These are phyloP conservation scores for Cyclotella atomus DNA, from an alignment of 108 stramenopile genomes.

Conservation along the genomic window DNA sequence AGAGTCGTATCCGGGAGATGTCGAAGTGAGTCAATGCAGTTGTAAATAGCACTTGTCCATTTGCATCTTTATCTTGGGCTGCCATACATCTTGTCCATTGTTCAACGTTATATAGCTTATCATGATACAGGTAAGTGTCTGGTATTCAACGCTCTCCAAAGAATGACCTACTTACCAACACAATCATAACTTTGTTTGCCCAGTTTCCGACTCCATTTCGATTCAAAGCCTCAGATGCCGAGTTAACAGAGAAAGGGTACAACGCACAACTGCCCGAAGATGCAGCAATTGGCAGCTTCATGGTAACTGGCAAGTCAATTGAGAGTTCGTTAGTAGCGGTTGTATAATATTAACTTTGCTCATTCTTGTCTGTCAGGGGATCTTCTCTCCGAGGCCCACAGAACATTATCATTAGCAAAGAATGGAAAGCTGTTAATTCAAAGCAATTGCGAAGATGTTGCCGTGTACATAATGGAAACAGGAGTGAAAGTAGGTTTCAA, in stretches of 20 bases:
- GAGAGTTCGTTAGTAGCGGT: too few species aligned
- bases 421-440: slow-evolving; percentile 63
- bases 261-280: slow-evolving; percentile 78
- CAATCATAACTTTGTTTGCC: slow-evolving; percentile 31
- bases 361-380: too few species aligned
- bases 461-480: slow-evolving; percentile 62
- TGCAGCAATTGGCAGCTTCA: slow-evolving; percentile 58
- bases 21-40: slow-evolving; percentile 9
- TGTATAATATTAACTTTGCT: too few species aligned
- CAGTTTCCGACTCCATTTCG: slow-evolving; percentile 84
- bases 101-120: neutral
- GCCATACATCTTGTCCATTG: neutral
- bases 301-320: too few species aligned
- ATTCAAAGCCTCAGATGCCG: slow-evolving; percentile 15
- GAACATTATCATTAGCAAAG: slow-evolving; percentile 22
- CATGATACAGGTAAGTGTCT: slow-evolving; percentile 5
- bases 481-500: slow-evolving; percentile 53
- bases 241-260: slow-evolving; percentile 16
- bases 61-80: neutral
- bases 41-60: too few species aligned
- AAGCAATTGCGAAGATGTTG: slow-evolving; percentile 86
- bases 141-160: neutral
- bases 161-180: slow-evolving; percentile 10
- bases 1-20: slow-evolving; percentile 63
- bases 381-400: slow-evolving; percentile 43